These are phyloP conservation scores for Oidiodendron maius DNA, from an alignment of 495 filamentous ascomycete genomes.

Conservation along the genomic window DNA sequence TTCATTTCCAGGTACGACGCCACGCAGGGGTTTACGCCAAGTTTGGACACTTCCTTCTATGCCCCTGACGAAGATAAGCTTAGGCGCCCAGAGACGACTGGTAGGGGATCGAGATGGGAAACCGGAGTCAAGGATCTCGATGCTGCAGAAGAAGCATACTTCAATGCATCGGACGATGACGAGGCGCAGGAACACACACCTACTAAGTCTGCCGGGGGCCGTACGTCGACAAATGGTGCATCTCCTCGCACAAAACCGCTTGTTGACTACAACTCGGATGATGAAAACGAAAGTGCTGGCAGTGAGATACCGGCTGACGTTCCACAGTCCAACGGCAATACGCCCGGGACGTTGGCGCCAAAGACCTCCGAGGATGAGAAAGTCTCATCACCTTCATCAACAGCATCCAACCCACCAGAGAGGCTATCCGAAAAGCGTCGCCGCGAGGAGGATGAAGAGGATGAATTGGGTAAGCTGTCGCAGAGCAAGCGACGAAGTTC, in stretches of 20 bases:
- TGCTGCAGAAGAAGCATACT: conserved; percentile 86
- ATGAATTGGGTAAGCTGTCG: conserved; percentile 66
- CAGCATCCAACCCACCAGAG: conserved; percentile 51
- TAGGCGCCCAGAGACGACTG: conserved; percentile 48
- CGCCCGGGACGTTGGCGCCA: conserved; percentile 3
- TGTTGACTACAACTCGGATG: conserved; percentile 88
- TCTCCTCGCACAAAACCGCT: conserved; percentile 64
- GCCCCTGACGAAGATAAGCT: conserved; percentile 43
- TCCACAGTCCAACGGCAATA: conserved; percentile 5
- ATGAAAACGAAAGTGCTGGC: conserved; percentile 54
- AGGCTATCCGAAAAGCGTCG: conserved; percentile 86
- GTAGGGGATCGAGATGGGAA: conserved; percentile 62
- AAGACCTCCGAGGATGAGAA: conserved; percentile 2
- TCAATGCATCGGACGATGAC: conserved; percentile 85
- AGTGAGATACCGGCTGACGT: conserved; percentile 12
- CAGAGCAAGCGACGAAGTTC: conserved; percentile 23
- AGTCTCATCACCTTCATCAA: not conserved
- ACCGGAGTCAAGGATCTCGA: conserved; percentile 75
- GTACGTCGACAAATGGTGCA: conserved; percentile 33
- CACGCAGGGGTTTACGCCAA: conserved; percentile 58
- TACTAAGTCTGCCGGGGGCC: no score
- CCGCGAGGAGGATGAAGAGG: conserved; percentile 82
- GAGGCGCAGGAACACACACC: conserved; percentile 38
- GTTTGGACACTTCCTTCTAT: conserved; percentile 45
- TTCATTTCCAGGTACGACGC: conserved; percentile 79